These are phyloP conservation scores for Aspergillus bombycis DNA, from an alignment of 2,329 filamentous ascomycete species.

Conservation along the genomic window DNA sequence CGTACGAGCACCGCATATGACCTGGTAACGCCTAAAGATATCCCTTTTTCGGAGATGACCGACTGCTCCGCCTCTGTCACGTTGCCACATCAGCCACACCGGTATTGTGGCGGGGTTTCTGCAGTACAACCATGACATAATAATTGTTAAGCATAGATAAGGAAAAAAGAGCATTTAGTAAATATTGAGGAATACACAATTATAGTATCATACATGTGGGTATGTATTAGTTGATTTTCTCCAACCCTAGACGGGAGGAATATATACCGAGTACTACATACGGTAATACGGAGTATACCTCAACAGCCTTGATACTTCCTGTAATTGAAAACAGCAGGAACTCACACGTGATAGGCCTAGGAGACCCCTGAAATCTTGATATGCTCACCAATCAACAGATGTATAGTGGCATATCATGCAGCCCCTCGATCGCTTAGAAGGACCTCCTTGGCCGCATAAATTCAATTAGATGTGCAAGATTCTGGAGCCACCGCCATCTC, in stretches of 20 bases:
- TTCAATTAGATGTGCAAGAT: not conserved
- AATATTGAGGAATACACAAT: not conserved
- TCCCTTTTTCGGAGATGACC: slow-evolving; percentile 12
- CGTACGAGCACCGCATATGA: slow-evolving; percentile 6
- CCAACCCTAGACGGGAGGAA: not conserved
- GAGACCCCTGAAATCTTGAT: not conserved
- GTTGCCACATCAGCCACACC: slow-evolving; percentile 11
- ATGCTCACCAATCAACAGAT: not conserved
- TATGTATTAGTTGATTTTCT: not conserved
- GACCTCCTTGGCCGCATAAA: not conserved
- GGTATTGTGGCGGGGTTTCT: slow-evolving; percentile 15
- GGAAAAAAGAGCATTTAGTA: not conserved
- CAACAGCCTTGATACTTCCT: not conserved
- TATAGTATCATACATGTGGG: not conserved
- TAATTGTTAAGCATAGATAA: not conserved
- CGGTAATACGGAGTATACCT: not conserved
- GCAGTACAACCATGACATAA: slow-evolving; percentile 7
- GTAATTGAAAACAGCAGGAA: not conserved
- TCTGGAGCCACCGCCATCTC: not conserved
- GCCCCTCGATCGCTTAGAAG: not conserved
- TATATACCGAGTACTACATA: not conserved
- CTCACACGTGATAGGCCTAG: not conserved
- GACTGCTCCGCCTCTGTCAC: slow-evolving; percentile 17
- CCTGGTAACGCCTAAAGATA: not conserved
- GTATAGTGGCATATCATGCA: not conserved